phyloP scores from a whole-genome alignment of 2,329 filamentous ascomycete genomes.

The Xylariaceae sp. region DNA sequence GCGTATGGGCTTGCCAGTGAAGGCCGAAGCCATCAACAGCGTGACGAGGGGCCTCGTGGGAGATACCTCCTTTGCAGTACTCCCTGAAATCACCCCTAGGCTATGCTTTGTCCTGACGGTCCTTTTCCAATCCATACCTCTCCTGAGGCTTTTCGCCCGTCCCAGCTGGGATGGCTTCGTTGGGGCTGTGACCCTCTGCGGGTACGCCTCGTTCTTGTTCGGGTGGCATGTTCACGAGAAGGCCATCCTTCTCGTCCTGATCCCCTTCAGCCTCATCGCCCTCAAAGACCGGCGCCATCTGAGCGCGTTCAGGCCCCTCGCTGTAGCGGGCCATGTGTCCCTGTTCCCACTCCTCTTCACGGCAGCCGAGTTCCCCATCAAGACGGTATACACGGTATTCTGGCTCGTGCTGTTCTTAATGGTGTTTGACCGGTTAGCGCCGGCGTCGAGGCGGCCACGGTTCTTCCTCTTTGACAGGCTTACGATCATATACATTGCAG shows the following conservation, averaged over 20 bases:
- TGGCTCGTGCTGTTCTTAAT: conserved; percentile 86
- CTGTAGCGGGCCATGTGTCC: conserved; percentile 90
- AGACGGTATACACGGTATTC: conserved; percentile 85
- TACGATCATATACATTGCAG: conserved; percentile 79
- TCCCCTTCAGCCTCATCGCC: conserved; percentile 90
- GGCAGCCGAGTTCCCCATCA: conserved; percentile 85
- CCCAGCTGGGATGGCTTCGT: conserved; percentile 88
- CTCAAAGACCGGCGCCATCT: conserved; percentile 86
- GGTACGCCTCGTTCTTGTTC: conserved; percentile 93
- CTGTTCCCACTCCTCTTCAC: conserved; percentile 93
- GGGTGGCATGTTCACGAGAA: conserved; percentile 99
- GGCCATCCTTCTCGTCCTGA: conserved; percentile 86
- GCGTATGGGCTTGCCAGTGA: conserved; percentile 67
- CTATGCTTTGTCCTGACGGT: conserved; percentile 80
- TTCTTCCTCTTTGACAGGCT: conserved; percentile 90
- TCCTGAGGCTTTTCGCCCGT: conserved; percentile 73
- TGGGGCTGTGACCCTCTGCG: conserved; percentile 83
- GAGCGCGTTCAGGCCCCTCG: conserved; percentile 83
- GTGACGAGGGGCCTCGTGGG: conserved; percentile 91
- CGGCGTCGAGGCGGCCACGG: conserved; percentile 70
- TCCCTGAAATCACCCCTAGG: conserved; percentile 77
- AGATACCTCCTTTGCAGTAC: conserved; percentile 87
- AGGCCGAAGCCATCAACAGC: conserved; percentile 71
- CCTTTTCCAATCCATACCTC: conserved; percentile 70
- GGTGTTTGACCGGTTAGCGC: conserved; percentile 80